Conservation (phyloP, 768 basidiomycete genomes). For the Daedaleopsis sinensis region DNA sequence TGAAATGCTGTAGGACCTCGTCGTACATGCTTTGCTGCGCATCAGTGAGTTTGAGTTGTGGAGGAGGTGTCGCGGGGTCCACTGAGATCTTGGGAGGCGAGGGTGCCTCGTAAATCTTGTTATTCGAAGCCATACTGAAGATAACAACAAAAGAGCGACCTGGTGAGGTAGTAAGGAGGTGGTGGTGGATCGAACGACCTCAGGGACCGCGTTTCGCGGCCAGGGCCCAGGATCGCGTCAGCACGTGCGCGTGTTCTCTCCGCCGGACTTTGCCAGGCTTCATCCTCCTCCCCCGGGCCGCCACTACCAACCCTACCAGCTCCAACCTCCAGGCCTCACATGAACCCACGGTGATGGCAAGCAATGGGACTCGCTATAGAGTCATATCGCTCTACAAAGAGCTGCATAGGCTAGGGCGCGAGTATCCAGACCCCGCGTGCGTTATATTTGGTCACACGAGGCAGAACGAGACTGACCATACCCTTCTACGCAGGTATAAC, state of each 20-base stretch:
- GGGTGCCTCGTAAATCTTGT: constrained; percentile 18
- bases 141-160: neutral
- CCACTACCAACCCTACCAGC: neutral
- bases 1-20: constrained; percentile 62
- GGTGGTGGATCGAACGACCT: constrained; percentile 5
- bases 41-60: constrained; percentile 37
- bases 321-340: neutral
- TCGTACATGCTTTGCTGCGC: constrained; percentile 53
- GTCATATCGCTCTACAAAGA: constrained; percentile 82
- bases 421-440: constrained; percentile 83
- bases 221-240: neutral
- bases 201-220: too few relatives aligned
- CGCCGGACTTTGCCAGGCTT: neutral
- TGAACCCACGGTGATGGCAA: constrained; percentile 43
- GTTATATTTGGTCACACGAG: constrained; percentile 31
- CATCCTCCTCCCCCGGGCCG: neutral
- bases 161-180: neutral
- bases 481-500: constrained; percentile 65
- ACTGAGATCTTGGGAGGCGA: constrained; percentile 24
- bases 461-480: neutral
- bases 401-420: constrained; percentile 75
- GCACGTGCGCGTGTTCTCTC: neutral
- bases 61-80: constrained; percentile 10
- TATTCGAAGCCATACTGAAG: constrained; percentile 12
- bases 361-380: constrained; percentile 56